phyloP scores from a whole-genome alignment of 1,139 yeast genomes.

The Geotrichum reessii region DNA sequence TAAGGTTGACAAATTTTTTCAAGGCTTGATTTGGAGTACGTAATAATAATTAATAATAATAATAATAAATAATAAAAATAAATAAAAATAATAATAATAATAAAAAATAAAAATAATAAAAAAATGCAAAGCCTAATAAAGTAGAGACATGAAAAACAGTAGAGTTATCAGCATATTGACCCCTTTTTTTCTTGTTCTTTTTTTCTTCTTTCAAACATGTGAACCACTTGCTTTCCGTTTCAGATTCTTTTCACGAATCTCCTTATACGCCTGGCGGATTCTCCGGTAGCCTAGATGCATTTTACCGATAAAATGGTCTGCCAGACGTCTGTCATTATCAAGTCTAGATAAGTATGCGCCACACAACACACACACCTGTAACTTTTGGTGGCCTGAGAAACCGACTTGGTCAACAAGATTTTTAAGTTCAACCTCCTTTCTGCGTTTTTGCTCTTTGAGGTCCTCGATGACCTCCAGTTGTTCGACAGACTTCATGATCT shows the following conservation, averaged over 20 bases:
- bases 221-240: neutral
- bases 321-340: slow-evolving; percentile 83
- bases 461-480: slow-evolving; percentile 40
- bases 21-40: no score
- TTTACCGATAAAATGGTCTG: slow-evolving; percentile 88
- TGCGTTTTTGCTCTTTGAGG: slow-evolving; percentile 39
- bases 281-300: slow-evolving; percentile 76
- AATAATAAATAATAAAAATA: neutral
- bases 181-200: no score
- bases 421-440: slow-evolving; percentile 49
- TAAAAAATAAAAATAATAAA: neutral
- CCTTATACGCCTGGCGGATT: slow-evolving; percentile 61
- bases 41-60: neutral
- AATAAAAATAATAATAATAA: neutral
- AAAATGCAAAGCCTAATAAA: neutral
- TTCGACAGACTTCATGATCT: slow-evolving; percentile 48
- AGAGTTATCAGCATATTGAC: neutral
- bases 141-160: neutral
- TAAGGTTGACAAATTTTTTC: no score
- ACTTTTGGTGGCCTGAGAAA: slow-evolving; percentile 80
- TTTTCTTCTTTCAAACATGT: neutral
- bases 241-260: slow-evolving; percentile 38
- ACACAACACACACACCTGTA: slow-evolving; percentile 87
- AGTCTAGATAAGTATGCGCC: slow-evolving; percentile 84
- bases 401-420: slow-evolving; percentile 65